A percentile compares a stretch with the other conserved stretches of the same genome.
phyloP scores from a whole-genome alignment of 805 yeast genomes.

The Komagataella pseudopastoris region DNA sequence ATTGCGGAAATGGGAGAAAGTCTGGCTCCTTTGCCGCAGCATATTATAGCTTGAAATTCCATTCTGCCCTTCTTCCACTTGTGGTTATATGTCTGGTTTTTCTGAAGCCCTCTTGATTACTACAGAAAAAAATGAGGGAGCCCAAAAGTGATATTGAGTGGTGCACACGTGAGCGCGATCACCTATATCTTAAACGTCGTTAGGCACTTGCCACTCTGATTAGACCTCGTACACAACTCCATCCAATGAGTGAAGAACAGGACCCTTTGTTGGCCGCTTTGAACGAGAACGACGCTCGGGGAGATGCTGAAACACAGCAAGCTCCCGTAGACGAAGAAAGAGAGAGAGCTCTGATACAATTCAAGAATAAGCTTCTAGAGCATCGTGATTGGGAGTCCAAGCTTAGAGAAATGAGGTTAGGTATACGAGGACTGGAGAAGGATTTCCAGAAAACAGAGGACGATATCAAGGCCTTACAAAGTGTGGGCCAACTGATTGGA shows the following conservation, averaged over 20 bases:
- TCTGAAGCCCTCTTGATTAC: background rate
- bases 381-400: conserved; percentile 93
- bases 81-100: background rate
- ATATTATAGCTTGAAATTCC: conserved; percentile 87
- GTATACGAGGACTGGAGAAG: conserved; percentile 72
- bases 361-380: conserved; percentile 77
- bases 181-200: background rate
- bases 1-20: conserved; percentile 60
- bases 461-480: conserved; percentile 92
- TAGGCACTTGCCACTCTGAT: background rate
- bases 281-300: conserved; percentile 13
- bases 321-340: conserved; percentile 51
- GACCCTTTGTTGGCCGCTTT: conserved; percentile 72
- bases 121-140: background rate
- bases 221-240: background rate
- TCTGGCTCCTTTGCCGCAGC: conserved; percentile 75
- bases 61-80: conserved; percentile 20
- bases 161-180: background rate
- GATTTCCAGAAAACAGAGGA: conserved; percentile 89
- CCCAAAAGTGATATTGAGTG: background rate
- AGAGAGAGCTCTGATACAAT: conserved; percentile 61
- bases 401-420: conserved; percentile 69
- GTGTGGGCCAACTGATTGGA: conserved; percentile 95
- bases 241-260: conserved; percentile 24
- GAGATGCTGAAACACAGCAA: conserved; percentile 14